Percentiles rank a stretch among this genome's conserved stretches.
Evolutionary conservation across 768 basidiomycete species (phyloP).

Genomic region (Amanita pseudoporphyria): DNA sequence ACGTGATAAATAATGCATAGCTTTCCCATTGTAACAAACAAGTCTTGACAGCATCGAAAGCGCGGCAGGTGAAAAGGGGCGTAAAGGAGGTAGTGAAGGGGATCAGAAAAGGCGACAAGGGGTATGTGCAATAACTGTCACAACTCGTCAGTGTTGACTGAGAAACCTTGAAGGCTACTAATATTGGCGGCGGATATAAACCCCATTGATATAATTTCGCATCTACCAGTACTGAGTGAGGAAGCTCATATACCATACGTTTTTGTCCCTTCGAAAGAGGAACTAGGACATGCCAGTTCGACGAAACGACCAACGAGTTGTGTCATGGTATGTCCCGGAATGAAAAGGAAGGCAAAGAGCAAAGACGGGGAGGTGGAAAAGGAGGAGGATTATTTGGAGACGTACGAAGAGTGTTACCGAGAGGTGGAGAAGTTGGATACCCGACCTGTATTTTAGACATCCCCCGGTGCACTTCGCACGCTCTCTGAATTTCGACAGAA

Average conservation of each 20-base stretch:
- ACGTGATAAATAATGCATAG: conserved; percentile 4
- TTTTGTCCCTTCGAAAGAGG: conserved; percentile 88
- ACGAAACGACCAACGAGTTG: conserved; percentile 98
- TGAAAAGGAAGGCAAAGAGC: conserved; percentile 60
- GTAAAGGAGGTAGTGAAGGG: conserved; percentile 99
- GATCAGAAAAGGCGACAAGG: conserved; percentile 94
- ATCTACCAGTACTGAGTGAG: conserved; percentile 90
- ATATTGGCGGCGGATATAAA: conserved; percentile 95
- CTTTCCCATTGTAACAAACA: conserved; percentile 3
- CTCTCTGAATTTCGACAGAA: conserved; percentile 9
- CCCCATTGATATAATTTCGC: conserved; percentile 97
- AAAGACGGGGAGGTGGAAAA: conserved; percentile 52
- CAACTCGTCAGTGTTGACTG: not conserved
- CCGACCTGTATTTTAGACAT: conserved; percentile 51
- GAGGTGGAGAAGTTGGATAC: conserved; percentile 81
- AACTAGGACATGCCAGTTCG: conserved; percentile 89
- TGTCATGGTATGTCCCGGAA: conserved; percentile 85
- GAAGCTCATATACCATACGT: conserved; percentile 88
- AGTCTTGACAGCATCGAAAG: conserved; percentile 66
- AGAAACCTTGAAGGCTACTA: conserved; percentile 49
- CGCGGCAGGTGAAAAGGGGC: conserved; percentile 91
- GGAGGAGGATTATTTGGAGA: conserved; percentile 79
- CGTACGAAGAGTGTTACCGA: conserved; percentile 77
- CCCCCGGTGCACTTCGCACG: too few relatives aligned
- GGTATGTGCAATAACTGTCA: conserved; percentile 31